These are phyloP conservation scores for Flammula alnicola DNA, from an alignment of 1,284 basidiomycete genomes.

Conservation along the genomic window DNA sequence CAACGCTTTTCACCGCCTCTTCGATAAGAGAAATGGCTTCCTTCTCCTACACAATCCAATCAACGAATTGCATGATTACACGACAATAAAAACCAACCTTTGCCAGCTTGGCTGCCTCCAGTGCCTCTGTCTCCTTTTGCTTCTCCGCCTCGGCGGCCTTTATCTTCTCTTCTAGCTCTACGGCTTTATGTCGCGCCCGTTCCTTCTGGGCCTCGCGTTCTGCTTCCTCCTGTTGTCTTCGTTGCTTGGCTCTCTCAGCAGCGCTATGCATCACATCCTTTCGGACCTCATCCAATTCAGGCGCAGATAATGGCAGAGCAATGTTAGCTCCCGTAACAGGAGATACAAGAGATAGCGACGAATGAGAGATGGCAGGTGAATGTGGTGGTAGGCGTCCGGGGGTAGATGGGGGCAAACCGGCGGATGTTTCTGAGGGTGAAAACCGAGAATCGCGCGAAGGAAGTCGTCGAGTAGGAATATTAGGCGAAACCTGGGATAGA, in stretches of 20 bases:
- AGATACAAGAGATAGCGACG: constrained; percentile 37
- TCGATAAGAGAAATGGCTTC: constrained; percentile 50
- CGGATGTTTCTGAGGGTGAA: constrained; percentile 25
- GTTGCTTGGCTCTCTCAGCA: constrained; percentile 82
- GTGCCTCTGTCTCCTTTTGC: constrained; percentile 20
- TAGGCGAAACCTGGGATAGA: constrained; percentile 39
- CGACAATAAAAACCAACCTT: constrained; percentile 20
- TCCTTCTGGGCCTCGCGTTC: constrained; percentile 85
- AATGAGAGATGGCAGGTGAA: constrained; percentile 47
- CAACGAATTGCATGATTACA: constrained; percentile 1
- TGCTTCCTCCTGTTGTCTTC: constrained; percentile 85
- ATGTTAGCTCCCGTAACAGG: constrained; percentile 37
- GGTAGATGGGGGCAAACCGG: constrained; percentile 32
- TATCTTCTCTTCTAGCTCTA: constrained; percentile 81
- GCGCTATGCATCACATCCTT: constrained; percentile 89
- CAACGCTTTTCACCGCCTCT: constrained; percentile 40
- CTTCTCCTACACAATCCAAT: constrained; percentile 32
- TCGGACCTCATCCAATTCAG: constrained; percentile 75
- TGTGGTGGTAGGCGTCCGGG: constrained; percentile 40
- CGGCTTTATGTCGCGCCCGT: constrained; percentile 84
- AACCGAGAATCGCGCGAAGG: constrained; percentile 44
- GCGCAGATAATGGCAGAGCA: constrained; percentile 38
- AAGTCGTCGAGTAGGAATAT: constrained; percentile 33
- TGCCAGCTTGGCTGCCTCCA: constrained; percentile 18
- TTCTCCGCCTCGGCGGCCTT: constrained; percentile 49